Conservation (phyloP, 1,284 basidiomycete species). For the Trametes polyzona region DNA sequence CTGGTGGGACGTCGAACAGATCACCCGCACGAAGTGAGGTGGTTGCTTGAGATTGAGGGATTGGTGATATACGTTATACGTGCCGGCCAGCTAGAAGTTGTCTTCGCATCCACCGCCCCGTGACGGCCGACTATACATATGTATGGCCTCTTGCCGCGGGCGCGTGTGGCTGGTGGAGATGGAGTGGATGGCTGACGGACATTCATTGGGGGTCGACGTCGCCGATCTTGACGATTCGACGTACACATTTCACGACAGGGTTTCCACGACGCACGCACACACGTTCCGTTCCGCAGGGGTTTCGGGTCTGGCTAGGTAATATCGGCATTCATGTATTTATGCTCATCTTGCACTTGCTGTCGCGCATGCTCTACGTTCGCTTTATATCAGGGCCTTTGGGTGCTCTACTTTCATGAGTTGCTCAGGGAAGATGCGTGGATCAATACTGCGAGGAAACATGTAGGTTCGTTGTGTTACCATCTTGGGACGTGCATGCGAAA, state of each 20-base stretch:
- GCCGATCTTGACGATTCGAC: constrained; percentile 10
- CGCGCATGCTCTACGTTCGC: constrained; percentile 3
- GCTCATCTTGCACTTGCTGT: constrained; percentile 5
- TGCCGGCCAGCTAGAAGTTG: background rate
- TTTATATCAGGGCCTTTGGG: background rate
- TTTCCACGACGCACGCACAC: background rate
- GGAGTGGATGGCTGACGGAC: background rate
- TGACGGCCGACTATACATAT: no score
- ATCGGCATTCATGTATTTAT: constrained; percentile 13
- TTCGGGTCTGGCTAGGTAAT: background rate
- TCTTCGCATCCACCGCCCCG: no score
- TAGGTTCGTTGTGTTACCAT: no score
- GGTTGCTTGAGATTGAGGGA: background rate
- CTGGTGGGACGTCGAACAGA: constrained; percentile 55
- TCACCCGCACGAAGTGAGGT: constrained; percentile 28
- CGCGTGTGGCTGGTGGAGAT: background rate
- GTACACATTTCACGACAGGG: constrained; percentile 12
- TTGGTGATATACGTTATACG: background rate
- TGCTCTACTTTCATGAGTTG: background rate
- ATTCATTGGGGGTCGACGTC: background rate
- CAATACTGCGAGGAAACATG: no score
- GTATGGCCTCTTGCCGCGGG: no score
- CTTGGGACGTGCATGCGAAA: no score
- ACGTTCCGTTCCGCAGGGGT: no score
- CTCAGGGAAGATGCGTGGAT: no score